Conservation (phyloP, 306 rosid species). For the Vicia sativa region DNA sequence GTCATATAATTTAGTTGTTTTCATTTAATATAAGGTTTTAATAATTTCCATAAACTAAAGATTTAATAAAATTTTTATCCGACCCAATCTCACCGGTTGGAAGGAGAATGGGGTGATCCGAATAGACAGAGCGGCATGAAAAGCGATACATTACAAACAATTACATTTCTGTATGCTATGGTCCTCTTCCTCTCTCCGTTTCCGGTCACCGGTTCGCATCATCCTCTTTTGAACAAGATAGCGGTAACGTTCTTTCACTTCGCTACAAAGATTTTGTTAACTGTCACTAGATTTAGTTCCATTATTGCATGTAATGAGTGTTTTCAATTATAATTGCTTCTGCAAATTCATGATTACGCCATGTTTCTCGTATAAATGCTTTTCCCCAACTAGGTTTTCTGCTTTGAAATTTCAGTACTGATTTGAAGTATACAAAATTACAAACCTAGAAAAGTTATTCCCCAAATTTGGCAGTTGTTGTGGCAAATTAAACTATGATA, state of each 20-base stretch:
- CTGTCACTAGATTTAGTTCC: too few relatives aligned
- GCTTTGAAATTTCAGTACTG: too few relatives aligned
- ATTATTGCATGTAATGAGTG: too few relatives aligned
- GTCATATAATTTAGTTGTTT: too few relatives aligned
- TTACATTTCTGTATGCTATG: conserved; percentile 1
- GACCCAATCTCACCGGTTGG: conserved; percentile 1
- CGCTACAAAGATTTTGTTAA: too few relatives aligned
- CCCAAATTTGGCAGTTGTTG: neutral
- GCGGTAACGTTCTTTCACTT: neutral
- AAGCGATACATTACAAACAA: neutral
- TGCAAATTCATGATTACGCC: too few relatives aligned
- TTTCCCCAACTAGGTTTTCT: neutral
- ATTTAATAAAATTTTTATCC: neutral
- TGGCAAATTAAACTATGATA: too few relatives aligned
- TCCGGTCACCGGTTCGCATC: conserved; percentile 23
- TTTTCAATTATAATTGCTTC: too few relatives aligned
- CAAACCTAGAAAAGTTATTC: neutral
- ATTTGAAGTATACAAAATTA: too few relatives aligned
- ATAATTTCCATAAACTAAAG: neutral
- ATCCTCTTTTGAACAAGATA: neutral
- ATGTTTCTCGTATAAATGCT: neutral
- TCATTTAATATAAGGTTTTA: neutral
- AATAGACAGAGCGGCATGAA: neutral
- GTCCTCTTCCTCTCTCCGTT: conserved; percentile 5
- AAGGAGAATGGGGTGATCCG: neutral